Evolutionary conservation across 495 filamentous ascomycete species (phyloP), one percentile per base, ranked within the genome.

Genomic region (Neurospora tetraspora): DNA sequence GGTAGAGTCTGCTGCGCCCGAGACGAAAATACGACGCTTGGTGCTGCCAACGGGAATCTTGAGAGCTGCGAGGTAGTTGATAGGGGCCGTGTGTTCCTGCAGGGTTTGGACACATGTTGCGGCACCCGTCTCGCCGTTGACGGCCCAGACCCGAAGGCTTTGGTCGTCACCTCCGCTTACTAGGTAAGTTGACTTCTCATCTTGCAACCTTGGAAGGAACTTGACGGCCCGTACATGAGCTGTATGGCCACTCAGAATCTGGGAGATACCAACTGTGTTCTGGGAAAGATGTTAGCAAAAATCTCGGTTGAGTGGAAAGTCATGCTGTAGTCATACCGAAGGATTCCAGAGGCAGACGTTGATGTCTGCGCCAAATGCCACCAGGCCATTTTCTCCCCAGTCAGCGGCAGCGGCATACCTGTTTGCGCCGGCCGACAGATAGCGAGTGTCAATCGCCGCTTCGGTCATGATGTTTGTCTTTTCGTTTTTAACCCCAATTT

Each of bases 301-400:
- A 31, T 42, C 3, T n/a, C 11, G 70, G 20, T 68, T 39, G 36
- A n/a, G 31, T 20, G 31, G 40, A 61, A 59, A 65, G 27, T 38
- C 37, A 74, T 39, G 69, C 23, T 72, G 43, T 14, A 36, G 59
- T 81, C 90, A 75, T 89, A 97, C 94, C 79, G 87, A 78, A 68
- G 96, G 93, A 77, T 91, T 84, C 96, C 96, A 98, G 70, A 98
- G 78, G 39, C 94, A 96, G 73, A 98, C 85, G 82, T 95, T 96
- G 72, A 88, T 88, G 82, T 94, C 93, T 37, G 94, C 91, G 43
- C 96, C 96, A 82, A 92, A 99, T 61, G 95, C 96, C 43, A 98
- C 86, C 71, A 94, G 81, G 14, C 91, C 90, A 42, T 89, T 82
- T 8, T 84, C 77, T 78, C 94, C 88, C 96, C 96, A 99, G 82